Conservation (phyloP, 768 basidiomycete genomes). For the Nidularia pulvinata region DNA sequence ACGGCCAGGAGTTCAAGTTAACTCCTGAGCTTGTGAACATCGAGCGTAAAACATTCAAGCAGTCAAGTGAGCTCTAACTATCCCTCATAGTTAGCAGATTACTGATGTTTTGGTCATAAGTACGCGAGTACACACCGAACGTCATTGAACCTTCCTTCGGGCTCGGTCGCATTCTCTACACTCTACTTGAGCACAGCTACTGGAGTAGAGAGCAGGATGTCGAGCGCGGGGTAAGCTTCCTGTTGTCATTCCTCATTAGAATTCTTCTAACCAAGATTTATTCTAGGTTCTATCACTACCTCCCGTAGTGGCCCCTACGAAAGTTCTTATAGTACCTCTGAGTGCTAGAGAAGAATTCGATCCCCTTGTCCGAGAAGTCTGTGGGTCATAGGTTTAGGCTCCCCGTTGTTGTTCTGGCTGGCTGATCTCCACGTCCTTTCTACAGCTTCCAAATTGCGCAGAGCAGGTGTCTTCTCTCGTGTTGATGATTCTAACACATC, state of each 20-base stretch:
- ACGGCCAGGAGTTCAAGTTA: constrained; percentile 65
- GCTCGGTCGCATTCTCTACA: constrained; percentile 93
- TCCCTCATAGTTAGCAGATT: constrained; percentile 1
- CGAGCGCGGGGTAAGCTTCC: constrained; percentile 75
- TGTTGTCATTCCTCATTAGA: background rate
- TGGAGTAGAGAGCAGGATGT: constrained; percentile 94
- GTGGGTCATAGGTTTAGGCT: constrained; percentile 49
- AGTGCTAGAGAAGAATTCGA: constrained; percentile 84
- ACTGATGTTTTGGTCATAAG: constrained; percentile 34
- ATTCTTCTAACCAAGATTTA: background rate
- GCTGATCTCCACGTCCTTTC: background rate
- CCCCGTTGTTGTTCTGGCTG: too few species aligned
- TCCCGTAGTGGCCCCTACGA: constrained; percentile 89
- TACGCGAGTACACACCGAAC: constrained; percentile 95
- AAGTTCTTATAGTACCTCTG: constrained; percentile 95
- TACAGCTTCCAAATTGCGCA: constrained; percentile 82
- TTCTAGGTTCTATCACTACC: constrained; percentile 88
- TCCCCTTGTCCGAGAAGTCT: constrained; percentile 85
- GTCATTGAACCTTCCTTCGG: constrained; percentile 99
- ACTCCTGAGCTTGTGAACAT: constrained; percentile 77
- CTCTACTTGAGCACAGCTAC: constrained; percentile 92
- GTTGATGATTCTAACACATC: constrained; percentile 96
- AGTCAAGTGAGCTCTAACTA: constrained; percentile 58
- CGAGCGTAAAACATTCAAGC: constrained; percentile 84
- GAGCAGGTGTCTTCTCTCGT: constrained; percentile 86